Conservation (phyloP, 441 rosid genomes). For the Sinapis alba region DNA sequence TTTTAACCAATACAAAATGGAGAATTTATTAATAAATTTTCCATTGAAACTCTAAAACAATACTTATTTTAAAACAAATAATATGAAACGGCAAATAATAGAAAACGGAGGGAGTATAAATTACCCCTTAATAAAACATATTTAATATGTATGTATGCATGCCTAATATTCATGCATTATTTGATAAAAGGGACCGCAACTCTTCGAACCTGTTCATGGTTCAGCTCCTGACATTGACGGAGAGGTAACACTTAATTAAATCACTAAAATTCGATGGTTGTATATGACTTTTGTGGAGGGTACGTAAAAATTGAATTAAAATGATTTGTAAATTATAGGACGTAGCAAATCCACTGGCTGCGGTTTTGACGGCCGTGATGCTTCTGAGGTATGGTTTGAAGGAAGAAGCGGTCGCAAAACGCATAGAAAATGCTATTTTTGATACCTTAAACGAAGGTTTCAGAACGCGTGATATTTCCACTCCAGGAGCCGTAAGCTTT, state of each 20-base stretch:
- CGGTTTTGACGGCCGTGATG: constrained; percentile 12
- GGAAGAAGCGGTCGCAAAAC: constrained; percentile 5
- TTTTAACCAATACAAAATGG: too few relatives aligned
- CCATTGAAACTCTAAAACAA: too few relatives aligned
- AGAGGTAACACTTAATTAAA: neutral
- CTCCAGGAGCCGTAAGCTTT: neutral
- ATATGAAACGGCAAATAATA: too few relatives aligned
- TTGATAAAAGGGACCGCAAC: neutral
- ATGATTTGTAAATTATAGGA: neutral
- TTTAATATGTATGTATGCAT: too few relatives aligned
- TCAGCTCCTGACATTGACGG: constrained; percentile 5
- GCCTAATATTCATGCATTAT: neutral
- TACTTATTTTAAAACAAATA: too few relatives aligned
- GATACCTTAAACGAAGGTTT: neutral
- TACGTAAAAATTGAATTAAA: neutral
- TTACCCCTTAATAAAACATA: too few relatives aligned
- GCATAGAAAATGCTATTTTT: neutral
- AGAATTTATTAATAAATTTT: too few relatives aligned
- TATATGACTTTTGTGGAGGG: neutral
- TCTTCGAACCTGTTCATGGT: neutral
- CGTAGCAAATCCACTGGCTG: neutral
- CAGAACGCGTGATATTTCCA: constrained; percentile 1
- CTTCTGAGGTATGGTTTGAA: constrained; percentile 6
- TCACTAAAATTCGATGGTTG: neutral
- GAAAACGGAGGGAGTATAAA: too few relatives aligned